Base-by-base conservation (phyloP, 2,329 filamentous ascomycete genomes). In the Fusarium sp. region DNA sequence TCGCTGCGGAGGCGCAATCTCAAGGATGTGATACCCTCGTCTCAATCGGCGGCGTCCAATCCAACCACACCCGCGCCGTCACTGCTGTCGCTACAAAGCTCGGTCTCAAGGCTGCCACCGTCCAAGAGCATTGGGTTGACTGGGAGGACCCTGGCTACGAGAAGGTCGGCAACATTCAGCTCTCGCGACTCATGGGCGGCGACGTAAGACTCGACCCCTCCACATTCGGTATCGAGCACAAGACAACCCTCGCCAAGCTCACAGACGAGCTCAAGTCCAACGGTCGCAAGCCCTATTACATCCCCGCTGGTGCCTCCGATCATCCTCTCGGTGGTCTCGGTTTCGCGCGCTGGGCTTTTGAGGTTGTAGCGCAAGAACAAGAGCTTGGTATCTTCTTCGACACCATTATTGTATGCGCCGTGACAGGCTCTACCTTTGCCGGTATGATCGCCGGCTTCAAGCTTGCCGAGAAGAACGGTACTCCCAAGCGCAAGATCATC, bases 361-460 rank as follows among this genome's bases (percentile, higher is more conserved):
- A 93, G 77, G 88, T 93, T 0, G 82, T 82, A 46, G 81, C 83
- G 65, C 90, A 93, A 78, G 91, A 93, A 78, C 79, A 81, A 65
- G 81, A 85, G 66, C 68, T 88, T 26, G 89, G 88, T 1, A 73
- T 91, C 13, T 90, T 90, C 76, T 93, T 92, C 76, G 89, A 91
- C 72, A 89, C 86, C 1, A 74, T 93, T 9, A 79, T 93, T 55
- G 91, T 92, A 10, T 92, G 90, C 75, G 89, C 88, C 19, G 91
- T 92, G 3, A 92, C 91, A 1, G 91, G 91, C 6, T 89, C 86
- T 7, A 93, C 91, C 2, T 84, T 92, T 75, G 91, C 88, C 1
- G 91, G 91, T 10, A 91, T 93, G 84, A 83, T 93, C 10, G 91
- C 90, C 0, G 91, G 91, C 0, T 92, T 92, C 77, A 92, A 91